phyloP scores from a whole-genome alignment of 768 basidiomycete genomes.

The Arthromyces matolae region DNA sequence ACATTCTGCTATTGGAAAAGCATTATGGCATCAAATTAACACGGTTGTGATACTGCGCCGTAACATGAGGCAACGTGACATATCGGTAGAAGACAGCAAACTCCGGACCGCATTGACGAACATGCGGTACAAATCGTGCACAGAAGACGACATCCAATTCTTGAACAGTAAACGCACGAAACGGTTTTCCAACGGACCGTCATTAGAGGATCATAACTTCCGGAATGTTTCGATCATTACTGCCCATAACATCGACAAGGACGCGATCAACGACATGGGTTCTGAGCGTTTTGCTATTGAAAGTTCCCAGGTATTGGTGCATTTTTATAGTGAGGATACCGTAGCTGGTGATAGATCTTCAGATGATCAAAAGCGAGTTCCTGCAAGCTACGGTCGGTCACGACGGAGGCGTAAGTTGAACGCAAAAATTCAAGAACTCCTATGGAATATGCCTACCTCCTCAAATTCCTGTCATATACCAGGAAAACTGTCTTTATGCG shows the following conservation, averaged over 20 bases:
- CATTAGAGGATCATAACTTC: background rate
- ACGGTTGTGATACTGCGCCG: conserved; percentile 18
- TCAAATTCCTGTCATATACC: background rate
- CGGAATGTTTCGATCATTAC: conserved; percentile 1
- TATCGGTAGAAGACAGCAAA: conserved; percentile 16
- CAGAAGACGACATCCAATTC: background rate
- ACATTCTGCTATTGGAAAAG: conserved; percentile 19
- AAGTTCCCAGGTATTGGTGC: background rate
- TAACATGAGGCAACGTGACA: conserved; percentile 30
- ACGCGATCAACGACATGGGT: background rate
- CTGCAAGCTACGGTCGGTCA: no score
- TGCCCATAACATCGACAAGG: background rate
- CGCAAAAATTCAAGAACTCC: background rate
- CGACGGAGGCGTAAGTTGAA: no score
- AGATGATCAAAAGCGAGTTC: background rate
- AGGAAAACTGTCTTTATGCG: background rate
- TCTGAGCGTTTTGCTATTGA: background rate
- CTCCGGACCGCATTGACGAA: conserved; percentile 19
- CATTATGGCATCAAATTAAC: conserved; percentile 27
- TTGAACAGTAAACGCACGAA: background rate
- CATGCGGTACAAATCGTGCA: background rate
- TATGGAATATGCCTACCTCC: background rate
- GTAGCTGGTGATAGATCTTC: background rate
- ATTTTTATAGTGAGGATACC: conserved; percentile 3
- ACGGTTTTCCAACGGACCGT: no score